Evolutionary conservation across 768 basidiomycete species (phyloP).

Genomic region (Termitomyces sp.): DNA sequence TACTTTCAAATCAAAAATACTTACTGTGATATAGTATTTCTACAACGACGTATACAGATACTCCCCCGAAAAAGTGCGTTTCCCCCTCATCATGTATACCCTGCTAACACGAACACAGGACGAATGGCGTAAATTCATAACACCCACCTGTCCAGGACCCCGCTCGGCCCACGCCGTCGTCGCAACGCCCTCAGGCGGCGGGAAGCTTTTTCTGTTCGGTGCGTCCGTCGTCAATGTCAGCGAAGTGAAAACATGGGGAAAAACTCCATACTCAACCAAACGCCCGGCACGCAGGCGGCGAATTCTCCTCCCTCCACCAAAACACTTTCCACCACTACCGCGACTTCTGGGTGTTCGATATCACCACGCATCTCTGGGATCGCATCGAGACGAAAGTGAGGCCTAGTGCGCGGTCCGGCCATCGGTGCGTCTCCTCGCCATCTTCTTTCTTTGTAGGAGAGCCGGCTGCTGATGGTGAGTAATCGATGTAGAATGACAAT

Average conservation of each 20-base stretch:
- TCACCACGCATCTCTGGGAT: slow-evolving; percentile 79
- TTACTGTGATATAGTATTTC: slow-evolving; percentile 59
- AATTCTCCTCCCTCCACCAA: slow-evolving; percentile 82
- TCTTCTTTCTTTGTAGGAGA: no score
- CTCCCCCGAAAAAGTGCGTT: slow-evolving; percentile 68
- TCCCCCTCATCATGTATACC: neutral
- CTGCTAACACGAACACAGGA: slow-evolving; percentile 38
- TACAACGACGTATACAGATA: slow-evolving; percentile 89
- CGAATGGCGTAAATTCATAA: slow-evolving; percentile 87
- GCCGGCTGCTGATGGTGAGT: neutral
- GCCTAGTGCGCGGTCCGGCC: slow-evolving; percentile 80
- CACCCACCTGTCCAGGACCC: slow-evolving; percentile 82
- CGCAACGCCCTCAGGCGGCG: slow-evolving; percentile 71
- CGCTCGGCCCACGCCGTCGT: slow-evolving; percentile 85
- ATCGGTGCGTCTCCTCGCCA: slow-evolving; percentile 66
- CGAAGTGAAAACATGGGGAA: no score
- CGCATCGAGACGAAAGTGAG: slow-evolving; percentile 81
- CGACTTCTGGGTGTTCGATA: slow-evolving; percentile 87
- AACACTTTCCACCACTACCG: slow-evolving; percentile 86
- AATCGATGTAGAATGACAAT: slow-evolving; percentile 72
- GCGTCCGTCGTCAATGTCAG: no score
- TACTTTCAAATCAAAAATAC: neutral
- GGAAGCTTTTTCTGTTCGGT: slow-evolving; percentile 85
- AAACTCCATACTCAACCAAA: no score
- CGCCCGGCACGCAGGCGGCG: slow-evolving; percentile 65